Base-by-base conservation (phyloP, 1,139 yeast species). In the Lodderomyces margitis region DNA sequence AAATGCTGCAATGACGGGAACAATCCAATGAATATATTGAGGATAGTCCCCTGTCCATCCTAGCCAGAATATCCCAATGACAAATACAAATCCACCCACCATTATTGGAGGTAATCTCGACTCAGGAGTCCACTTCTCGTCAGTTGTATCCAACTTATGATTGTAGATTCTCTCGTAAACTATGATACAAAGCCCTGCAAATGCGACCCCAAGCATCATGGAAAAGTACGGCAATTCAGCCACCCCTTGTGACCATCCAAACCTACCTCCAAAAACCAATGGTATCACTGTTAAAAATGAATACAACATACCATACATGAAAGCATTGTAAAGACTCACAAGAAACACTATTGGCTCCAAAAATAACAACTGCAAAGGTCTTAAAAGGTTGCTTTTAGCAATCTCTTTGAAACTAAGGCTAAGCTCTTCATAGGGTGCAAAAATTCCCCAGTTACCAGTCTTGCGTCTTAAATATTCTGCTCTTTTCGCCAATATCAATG, bases 11-110 rank as follows among this genome's bases (percentile, higher is more conserved):
- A 81, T 62, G 1, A 91, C 88, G 24, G 96, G 96, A 11, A 80
- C 92, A 51, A 84, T 82, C 92, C 94, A 88, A 58, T 83, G 95
- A 30, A 86, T 78, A 27, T 62, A 61, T 15, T 80, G 64, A 33
- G 75, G 81, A 61, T 80, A 87, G 54, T 78, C 74, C 55, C 96
- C 96, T 2, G 88, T 69, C 95, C 95, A 87, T 41, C 87, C 80
- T 56, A 87, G 71, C 95, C 95, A 87, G 54, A 88, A 73, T 46
- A 87, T 69, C 40, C 96, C 96, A 49, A 79, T 68, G 25, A 95
- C 83, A 69, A 87, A 87, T 10, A 74, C 59, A 44, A 85, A 50
- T 27, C 82, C 80, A 25, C 95, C 89, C 38, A 74, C 59, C 65
- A 85, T 75, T 83, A 85, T 79, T 12, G 91, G 81, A 9, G 82